These are phyloP conservation scores for Nannochloropsis gaditana DNA, from an alignment of 108 stramenopile genomes.

Conservation along the genomic window DNA sequence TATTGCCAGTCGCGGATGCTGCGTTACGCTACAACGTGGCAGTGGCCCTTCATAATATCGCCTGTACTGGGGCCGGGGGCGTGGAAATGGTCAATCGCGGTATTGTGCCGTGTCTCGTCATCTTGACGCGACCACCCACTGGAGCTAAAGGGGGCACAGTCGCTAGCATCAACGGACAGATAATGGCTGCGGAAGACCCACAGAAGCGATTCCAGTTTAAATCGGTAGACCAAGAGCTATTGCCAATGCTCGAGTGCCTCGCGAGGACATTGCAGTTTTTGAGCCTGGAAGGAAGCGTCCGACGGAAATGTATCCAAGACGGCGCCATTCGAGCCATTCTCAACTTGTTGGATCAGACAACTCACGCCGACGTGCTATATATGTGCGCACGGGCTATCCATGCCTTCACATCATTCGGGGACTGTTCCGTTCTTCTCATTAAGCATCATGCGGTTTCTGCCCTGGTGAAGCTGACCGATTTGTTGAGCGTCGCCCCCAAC, in stretches of 20 bases:
- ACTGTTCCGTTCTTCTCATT: not conserved
- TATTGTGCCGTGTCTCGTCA: not conserved
- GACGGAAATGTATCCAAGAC: not conserved
- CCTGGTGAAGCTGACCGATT: not conserved
- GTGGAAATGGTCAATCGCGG: not conserved
- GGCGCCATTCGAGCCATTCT: constrained; percentile 4
- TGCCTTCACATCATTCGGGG: not conserved
- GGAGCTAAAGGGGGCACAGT: not conserved
- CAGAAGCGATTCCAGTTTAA: not conserved
- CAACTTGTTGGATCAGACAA: not conserved
- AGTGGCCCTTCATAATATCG: constrained; percentile 5
- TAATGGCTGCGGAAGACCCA: not conserved
- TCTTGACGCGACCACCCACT: constrained; percentile 2
- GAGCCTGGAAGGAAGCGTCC: not conserved
- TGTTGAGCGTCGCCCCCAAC: not conserved
- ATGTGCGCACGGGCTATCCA: not conserved
- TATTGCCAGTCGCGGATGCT: not conserved
- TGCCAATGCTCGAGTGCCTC: not conserved
- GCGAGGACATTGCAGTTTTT: constrained; percentile 8
- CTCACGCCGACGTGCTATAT: not conserved
- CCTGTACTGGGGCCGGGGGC: not conserved
- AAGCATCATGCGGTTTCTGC: not conserved
- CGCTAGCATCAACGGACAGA: not conserved
- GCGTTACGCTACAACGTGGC: constrained; percentile 10
- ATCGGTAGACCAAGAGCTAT: not conserved